Evolutionary conservation across 106 monocot species (phyloP).

Genomic region (Agapanthus africanus): DNA sequence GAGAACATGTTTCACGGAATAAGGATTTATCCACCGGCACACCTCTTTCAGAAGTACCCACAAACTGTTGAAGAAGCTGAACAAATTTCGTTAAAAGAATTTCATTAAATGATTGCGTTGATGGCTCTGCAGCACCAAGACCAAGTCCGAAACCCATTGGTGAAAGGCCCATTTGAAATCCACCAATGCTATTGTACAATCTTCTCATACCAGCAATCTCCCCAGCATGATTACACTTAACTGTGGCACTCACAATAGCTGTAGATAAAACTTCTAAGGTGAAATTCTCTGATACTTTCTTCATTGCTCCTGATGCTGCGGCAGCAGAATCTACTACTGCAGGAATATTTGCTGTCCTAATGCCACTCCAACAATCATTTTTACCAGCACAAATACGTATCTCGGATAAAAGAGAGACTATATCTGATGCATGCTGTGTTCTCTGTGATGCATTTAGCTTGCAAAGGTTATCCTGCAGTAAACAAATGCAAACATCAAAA

Average conservation of each 20-base stretch:
- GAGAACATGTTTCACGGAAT: constrained; percentile 92
- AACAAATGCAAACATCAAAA: constrained; percentile 9
- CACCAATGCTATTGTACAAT: constrained; percentile 80
- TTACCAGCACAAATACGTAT: constrained; percentile 78
- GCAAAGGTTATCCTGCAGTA: constrained; percentile 80
- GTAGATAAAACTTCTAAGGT: constrained; percentile 86
- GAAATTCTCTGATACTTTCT: constrained; percentile 59
- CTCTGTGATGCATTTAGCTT: constrained; percentile 81
- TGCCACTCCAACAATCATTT: constrained; percentile 88
- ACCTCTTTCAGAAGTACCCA: constrained; percentile 80
- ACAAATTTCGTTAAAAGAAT: constrained; percentile 80
- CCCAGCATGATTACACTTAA: constrained; percentile 81
- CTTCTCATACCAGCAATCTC: constrained; percentile 98
- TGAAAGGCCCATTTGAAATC: constrained; percentile 49
- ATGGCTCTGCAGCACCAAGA: constrained; percentile 18
- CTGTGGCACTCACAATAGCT: constrained; percentile 80
- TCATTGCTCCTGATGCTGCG: constrained; percentile 89
- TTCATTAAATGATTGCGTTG: constrained; percentile 58
- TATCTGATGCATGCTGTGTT: constrained; percentile 78
- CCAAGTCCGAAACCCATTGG: constrained; percentile 37
- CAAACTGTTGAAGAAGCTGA: constrained; percentile 86
- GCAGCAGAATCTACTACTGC: constrained; percentile 83
- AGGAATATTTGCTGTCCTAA: constrained; percentile 87
- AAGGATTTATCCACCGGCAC: constrained; percentile 54
- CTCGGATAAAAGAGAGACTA: constrained; percentile 92